Evolutionary conservation across 768 basidiomycete genomes (phyloP).

Genomic region (Tephrocybe sp.): DNA sequence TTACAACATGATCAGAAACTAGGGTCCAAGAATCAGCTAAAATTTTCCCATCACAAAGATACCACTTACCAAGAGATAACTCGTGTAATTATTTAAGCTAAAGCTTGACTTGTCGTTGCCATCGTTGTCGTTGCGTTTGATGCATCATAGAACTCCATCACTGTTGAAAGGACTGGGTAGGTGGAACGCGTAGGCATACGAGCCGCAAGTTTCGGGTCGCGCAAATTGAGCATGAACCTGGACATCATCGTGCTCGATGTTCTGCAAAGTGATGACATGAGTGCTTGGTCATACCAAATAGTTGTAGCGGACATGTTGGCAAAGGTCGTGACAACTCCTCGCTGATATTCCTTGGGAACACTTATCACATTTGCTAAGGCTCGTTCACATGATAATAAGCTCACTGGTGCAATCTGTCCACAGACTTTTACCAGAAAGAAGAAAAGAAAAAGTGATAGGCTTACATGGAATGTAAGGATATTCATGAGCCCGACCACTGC

Average conservation of each 20-base stretch:
- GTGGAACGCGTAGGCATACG: not conserved
- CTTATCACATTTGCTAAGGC: not conserved
- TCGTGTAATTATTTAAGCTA: not conserved
- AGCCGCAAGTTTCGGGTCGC: slow-evolving; percentile 24
- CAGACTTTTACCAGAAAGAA: not conserved
- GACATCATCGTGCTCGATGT: slow-evolving; percentile 30
- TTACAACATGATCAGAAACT: no score
- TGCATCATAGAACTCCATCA: slow-evolving; percentile 17
- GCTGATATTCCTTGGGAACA: slow-evolving; percentile 16
- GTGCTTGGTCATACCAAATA: not conserved
- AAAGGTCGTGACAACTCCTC: slow-evolving; percentile 21
- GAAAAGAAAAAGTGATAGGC: not conserved
- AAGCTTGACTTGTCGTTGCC: not conserved
- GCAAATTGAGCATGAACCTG: slow-evolving; percentile 31
- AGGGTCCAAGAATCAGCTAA: no score
- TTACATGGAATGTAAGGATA: slow-evolving; percentile 23
- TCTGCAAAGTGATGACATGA: slow-evolving; percentile 9
- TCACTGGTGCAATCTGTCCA: slow-evolving; percentile 17
- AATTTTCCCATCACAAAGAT: no score
- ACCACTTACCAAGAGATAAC: no score
- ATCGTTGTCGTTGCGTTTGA: not conserved
- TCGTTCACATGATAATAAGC: no score
- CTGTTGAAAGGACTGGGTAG: slow-evolving; percentile 16
- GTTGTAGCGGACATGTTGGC: slow-evolving; percentile 17
- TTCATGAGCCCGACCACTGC: slow-evolving; percentile 16